Percentiles rank a stretch among this genome's conserved stretches.
phyloP scores from a whole-genome alignment of 129 eudicot species.

The Scalesia atractyloides region DNA sequence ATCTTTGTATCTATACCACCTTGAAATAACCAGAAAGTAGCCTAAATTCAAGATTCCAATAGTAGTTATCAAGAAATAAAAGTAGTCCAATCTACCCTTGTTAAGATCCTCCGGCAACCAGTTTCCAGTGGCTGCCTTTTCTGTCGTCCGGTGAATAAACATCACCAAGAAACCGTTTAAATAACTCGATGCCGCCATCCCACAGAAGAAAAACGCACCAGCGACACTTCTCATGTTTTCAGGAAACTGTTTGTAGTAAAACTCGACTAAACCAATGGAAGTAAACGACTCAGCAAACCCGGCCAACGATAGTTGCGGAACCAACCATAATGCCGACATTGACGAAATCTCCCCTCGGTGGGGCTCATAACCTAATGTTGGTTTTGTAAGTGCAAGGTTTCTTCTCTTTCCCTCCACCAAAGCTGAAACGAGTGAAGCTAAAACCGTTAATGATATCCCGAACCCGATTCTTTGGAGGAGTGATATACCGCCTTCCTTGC shows the following conservation, averaged over 20 bases:
- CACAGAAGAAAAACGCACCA: constrained; percentile 62
- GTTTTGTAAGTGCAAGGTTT: constrained; percentile 36
- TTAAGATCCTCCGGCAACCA: constrained; percentile 88
- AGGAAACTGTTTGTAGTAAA: constrained; percentile 82
- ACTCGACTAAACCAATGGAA: constrained; percentile 65
- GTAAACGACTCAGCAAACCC: constrained; percentile 74
- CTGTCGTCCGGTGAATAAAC: constrained; percentile 48
- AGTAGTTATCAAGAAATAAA: constrained; percentile 55
- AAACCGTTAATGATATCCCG: constrained; percentile 48
- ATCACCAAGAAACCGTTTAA: constrained; percentile 54
- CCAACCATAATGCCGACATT: constrained; percentile 70
- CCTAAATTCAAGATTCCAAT: constrained; percentile 48
- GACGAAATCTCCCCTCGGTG: constrained; percentile 49
- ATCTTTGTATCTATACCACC: constrained; percentile 72
- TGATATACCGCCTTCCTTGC: constrained; percentile 64
- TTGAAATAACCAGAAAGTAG: constrained; percentile 52
- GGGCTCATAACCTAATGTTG: constrained; percentile 33
- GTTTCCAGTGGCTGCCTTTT: constrained; percentile 43
- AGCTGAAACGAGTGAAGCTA: constrained; percentile 49
- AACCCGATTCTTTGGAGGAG: constrained; percentile 75
- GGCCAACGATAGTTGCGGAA: constrained; percentile 62
- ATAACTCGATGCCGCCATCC: constrained; percentile 60
- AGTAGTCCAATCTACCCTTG: constrained; percentile 74
- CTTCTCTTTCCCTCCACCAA: constrained; percentile 56
- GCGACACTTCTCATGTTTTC: constrained; percentile 87